Percentiles rank a stretch among this genome's conserved stretches.
phyloP scores from a whole-genome alignment of 306 rosid species.

The Dicorynia guianensis region DNA sequence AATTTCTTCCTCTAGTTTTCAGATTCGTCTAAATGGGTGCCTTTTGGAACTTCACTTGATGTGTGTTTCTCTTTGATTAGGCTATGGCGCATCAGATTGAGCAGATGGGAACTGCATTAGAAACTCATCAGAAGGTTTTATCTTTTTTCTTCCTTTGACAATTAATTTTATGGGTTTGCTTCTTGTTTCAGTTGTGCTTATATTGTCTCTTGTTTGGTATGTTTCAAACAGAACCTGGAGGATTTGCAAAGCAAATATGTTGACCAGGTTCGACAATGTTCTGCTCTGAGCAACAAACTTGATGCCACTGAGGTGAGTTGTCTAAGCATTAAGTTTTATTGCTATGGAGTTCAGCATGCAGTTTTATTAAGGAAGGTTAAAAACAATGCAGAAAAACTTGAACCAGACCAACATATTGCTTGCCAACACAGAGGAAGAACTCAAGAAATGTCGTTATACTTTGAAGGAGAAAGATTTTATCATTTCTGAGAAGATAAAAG shows the following conservation, averaged over 20 bases:
- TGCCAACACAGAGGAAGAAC: slow-evolving; percentile 70
- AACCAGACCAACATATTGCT: slow-evolving; percentile 73
- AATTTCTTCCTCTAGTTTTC: slow-evolving; percentile 1
- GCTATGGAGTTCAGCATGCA: background rate
- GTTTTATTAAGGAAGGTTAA: slow-evolving; percentile 20
- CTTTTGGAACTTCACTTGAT: slow-evolving; percentile 2
- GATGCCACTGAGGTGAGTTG: slow-evolving; percentile 80
- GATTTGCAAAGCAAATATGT: slow-evolving; percentile 70
- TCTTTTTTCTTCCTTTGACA: background rate
- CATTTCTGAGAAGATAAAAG: slow-evolving; percentile 87
- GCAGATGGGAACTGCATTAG: slow-evolving; percentile 77
- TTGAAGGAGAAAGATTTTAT: slow-evolving; percentile 77
- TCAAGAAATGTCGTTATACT: slow-evolving; percentile 70
- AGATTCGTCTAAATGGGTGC: background rate
- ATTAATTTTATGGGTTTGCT: background rate
- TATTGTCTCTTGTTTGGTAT: too few relatives aligned
- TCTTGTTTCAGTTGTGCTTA: slow-evolving; percentile 25
- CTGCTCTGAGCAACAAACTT: slow-evolving; percentile 76
- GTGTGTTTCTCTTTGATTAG: slow-evolving; percentile 49
- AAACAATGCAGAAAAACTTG: slow-evolving; percentile 65
- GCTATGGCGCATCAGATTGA: slow-evolving; percentile 95
- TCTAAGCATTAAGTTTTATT: slow-evolving; percentile 1
- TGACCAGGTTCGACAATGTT: slow-evolving; percentile 72
- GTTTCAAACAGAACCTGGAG: slow-evolving; percentile 68
- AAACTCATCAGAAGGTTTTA: slow-evolving; percentile 84